Base-by-base conservation (phyloP, 1,139 yeast genomes). In the Sugiyamaella xylanicola region DNA sequence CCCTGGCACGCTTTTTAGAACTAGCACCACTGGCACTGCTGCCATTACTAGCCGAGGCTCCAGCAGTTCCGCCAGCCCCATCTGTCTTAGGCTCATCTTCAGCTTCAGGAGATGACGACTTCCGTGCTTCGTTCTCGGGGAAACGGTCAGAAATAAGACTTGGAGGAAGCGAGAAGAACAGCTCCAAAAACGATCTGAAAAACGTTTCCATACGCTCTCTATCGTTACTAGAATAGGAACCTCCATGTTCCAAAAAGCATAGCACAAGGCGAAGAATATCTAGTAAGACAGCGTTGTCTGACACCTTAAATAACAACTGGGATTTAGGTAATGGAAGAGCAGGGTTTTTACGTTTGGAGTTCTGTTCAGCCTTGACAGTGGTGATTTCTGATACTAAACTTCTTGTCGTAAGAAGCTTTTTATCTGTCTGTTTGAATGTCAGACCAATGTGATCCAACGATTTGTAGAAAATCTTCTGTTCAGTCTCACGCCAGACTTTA, bases 401-500 rank as follows among this genome's bases (percentile, higher is more conserved):
- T 65, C 93, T 90, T 5, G 95, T 87, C 0, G 98, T 91, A 63
- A 95, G 75, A 56, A 90, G 76, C 71, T 93, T 93, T 72, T 95
- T 93, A 71, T 93, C 99, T 11, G 96, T 90, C 71, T 93, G 97
- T 72, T 93, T 93, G 75, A 93, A 95, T 0, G 97, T 91, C 64
- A 93, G 79, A 1, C 99, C 99, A 62, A 92, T 78, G 70, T 95
- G 99, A 70, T 93, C 99, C 64, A 93, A 78, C 2, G 97, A 88
- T 72, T 93, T 95, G 77, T 84, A 89, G 71, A 87, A 92, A 0
- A 91, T 96, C 67, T 91, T 92, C 68, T 91, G 97, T 70, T 95
- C 99, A 75, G 95, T 85, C 72, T 93, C 99, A 67, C 99, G 84
- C 99, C 99, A 93, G 25, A 92, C 96, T 70, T 93, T 93, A 72